phyloP scores from a whole-genome alignment of 2,329 filamentous ascomycete species.

The Fulvia fulva region DNA sequence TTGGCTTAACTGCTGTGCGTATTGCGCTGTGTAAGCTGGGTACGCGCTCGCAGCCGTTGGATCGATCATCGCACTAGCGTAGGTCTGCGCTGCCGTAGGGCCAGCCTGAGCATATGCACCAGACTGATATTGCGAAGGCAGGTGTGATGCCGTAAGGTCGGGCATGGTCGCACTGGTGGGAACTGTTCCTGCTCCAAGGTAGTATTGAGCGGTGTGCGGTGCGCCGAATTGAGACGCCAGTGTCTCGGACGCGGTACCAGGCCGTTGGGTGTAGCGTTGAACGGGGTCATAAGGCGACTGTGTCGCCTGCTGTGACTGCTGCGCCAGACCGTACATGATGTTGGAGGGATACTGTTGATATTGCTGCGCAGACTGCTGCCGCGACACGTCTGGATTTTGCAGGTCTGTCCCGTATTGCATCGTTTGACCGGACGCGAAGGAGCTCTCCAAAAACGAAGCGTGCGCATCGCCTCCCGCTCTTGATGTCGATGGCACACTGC shows the following conservation, averaged over 20 bases:
- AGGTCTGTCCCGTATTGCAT: slow-evolving; percentile 53
- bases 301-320: slow-evolving; percentile 48
- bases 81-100: slow-evolving; percentile 49
- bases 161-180: slow-evolving; percentile 59
- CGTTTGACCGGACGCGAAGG: slow-evolving; percentile 47
- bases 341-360: slow-evolving; percentile 54
- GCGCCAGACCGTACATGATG: slow-evolving; percentile 75
- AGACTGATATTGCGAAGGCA: slow-evolving; percentile 62
- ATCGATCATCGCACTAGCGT: slow-evolving; percentile 52
- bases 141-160: slow-evolving; percentile 54
- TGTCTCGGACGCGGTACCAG: slow-evolving; percentile 73
- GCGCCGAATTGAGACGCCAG: slow-evolving; percentile 64
- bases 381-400: slow-evolving; percentile 56
- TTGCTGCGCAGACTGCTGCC: slow-evolving; percentile 48
- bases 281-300: slow-evolving; percentile 69
- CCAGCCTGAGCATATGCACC: slow-evolving; percentile 59
- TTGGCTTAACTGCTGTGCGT: slow-evolving; percentile 26
- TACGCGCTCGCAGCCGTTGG: slow-evolving; percentile 38
- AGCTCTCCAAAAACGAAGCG: slow-evolving; percentile 36
- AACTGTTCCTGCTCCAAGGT: slow-evolving; percentile 56
- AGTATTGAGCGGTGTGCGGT: slow-evolving; percentile 65
- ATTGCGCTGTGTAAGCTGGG: slow-evolving; percentile 23
- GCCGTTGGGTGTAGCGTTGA: slow-evolving; percentile 65
- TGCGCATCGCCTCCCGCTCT: slow-evolving; percentile 37
- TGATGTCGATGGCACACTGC: slow-evolving; percentile 38